phyloP scores from a whole-genome alignment of 2,329 filamentous ascomycete species.

The Alternaria atra region DNA sequence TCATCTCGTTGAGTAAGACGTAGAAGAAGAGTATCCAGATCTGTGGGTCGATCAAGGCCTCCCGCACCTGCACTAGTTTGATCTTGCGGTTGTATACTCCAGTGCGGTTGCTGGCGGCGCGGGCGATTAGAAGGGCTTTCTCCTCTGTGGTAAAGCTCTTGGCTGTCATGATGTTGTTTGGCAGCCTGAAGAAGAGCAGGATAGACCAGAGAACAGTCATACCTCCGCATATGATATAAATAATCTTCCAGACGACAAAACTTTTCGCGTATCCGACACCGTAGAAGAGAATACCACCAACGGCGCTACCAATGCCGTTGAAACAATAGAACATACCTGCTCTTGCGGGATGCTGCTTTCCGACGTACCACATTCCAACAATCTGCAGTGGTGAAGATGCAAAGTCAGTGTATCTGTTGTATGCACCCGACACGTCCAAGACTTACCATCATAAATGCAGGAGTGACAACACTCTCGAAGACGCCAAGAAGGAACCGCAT shows the following conservation, averaged over 20 bases:
- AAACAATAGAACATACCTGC: conserved; percentile 37
- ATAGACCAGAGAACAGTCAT: conserved; percentile 58
- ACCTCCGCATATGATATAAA: conserved; percentile 58
- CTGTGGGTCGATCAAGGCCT: conserved; percentile 57
- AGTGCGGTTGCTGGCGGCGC: conserved; percentile 51
- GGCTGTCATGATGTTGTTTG: conserved; percentile 54
- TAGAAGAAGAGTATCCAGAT: conserved; percentile 58
- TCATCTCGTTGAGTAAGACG: conserved; percentile 62
- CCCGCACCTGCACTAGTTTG: conserved; percentile 59
- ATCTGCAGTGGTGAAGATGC: neutral
- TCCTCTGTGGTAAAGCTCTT: conserved; percentile 56
- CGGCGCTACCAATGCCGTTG: conserved; percentile 29
- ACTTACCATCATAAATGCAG: conserved; percentile 32
- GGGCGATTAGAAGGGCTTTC: conserved; percentile 55
- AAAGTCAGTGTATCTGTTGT: neutral
- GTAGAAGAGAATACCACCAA: conserved; percentile 48
- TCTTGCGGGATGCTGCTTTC: conserved; percentile 28
- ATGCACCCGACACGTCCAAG: neutral
- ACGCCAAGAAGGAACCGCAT: conserved; percentile 33
- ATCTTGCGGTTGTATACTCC: conserved; percentile 58
- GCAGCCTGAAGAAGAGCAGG: conserved; percentile 52
- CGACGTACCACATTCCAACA: conserved; percentile 19
- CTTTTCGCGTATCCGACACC: conserved; percentile 54
- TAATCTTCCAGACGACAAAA: conserved; percentile 56
- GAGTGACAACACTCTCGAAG: conserved; percentile 32